These are phyloP conservation scores for Kuraishia piskuri DNA, from an alignment of 805 yeast species.

Conservation along the genomic window DNA sequence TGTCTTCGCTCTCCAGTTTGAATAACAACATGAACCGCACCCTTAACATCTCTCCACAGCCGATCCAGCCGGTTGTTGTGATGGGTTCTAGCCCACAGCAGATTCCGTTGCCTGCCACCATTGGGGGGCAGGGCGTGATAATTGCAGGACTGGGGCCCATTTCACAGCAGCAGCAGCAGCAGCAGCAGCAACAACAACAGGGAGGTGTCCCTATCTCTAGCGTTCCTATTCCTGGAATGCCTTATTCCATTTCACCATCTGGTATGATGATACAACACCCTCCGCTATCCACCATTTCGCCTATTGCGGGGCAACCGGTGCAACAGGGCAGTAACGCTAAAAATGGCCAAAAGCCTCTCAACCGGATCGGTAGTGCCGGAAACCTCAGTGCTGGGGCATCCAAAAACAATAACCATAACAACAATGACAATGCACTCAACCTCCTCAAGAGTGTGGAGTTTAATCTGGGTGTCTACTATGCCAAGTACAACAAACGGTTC, in stretches of 20 bases:
- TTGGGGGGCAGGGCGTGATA: neutral
- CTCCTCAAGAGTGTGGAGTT: conserved; percentile 19
- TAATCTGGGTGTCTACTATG: conserved; percentile 32
- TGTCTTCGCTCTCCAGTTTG: conserved; percentile 14
- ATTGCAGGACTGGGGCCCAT: neutral
- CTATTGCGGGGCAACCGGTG: conserved; percentile 3
- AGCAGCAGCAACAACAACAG: neutral
- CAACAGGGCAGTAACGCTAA: conserved; percentile 10
- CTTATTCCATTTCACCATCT: neutral
- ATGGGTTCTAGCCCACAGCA: neutral
- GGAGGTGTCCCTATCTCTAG: neutral
- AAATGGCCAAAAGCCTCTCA: conserved; percentile 3
- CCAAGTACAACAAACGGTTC: conserved; percentile 32
- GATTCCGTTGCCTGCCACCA: neutral
- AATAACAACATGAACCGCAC: conserved; percentile 16
- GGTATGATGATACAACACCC: neutral
- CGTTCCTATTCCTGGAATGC: neutral
- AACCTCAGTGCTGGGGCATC: neutral
- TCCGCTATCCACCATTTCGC: neutral
- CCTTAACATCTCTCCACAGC: conserved; percentile 8
- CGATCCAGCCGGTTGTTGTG: neutral
- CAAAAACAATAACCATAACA: neutral
- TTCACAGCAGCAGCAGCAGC: neutral
- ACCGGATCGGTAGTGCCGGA: neutral
- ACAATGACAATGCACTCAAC: conserved; percentile 5